Conservation (phyloP, 2,329 filamentous ascomycete species). For the Colletotrichum sansevieriae region DNA sequence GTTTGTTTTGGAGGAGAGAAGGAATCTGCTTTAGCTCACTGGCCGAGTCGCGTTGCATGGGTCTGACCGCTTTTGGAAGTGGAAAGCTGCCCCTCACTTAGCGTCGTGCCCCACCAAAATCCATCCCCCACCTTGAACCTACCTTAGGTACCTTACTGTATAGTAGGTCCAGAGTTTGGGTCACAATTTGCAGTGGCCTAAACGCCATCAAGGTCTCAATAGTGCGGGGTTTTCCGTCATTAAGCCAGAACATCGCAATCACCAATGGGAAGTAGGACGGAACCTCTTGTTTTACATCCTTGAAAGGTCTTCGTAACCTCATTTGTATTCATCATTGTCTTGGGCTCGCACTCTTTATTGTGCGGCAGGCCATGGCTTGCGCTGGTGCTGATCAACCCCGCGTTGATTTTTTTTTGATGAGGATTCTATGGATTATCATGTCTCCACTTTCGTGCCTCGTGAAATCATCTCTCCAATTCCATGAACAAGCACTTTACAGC, state of each 20-base stretch:
- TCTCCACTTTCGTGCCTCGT: constrained; percentile 50
- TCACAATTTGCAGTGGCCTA: constrained; percentile 8
- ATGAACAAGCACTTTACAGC: constrained; percentile 41
- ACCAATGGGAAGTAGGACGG: background rate
- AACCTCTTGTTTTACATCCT: constrained; percentile 26
- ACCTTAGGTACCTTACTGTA: background rate
- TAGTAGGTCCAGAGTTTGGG: background rate
- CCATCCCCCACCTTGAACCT: background rate
- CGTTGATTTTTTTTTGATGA: constrained; percentile 37
- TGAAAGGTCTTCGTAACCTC: constrained; percentile 40
- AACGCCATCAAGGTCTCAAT: constrained; percentile 2
- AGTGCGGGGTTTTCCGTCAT: constrained; percentile 14
- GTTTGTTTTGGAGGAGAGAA: constrained; percentile 4
- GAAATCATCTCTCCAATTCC: constrained; percentile 44
- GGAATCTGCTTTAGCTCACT: background rate
- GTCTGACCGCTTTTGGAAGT: constrained; percentile 28
- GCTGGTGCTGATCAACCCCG: constrained; percentile 36
- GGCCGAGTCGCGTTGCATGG: constrained; percentile 31
- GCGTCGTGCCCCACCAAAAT: constrained; percentile 40
- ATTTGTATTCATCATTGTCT: constrained; percentile 40
- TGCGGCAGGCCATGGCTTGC: constrained; percentile 15
- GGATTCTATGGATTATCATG: constrained; percentile 42
- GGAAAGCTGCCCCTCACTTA: constrained; percentile 37
- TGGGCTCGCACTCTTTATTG: constrained; percentile 35
- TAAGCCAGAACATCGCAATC: background rate